Evolutionary conservation across 768 basidiomycete genomes (phyloP), one percentile per base, ranked within the genome.

Genomic region (Agaricus sinodeliciosus): DNA sequence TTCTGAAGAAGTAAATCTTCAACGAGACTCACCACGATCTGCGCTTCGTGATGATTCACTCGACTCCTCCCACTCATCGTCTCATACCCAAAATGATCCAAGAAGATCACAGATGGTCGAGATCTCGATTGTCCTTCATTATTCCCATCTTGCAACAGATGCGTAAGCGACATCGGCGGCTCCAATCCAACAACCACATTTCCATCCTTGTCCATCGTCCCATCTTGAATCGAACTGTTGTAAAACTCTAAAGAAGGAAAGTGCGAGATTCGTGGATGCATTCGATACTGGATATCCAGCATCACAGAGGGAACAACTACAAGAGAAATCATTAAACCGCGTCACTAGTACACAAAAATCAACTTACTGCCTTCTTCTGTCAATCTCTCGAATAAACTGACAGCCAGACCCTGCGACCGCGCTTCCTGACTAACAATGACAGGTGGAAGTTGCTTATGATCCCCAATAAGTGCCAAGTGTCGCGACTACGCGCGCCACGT

Each of bases 361-460:
- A 13, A 74, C 85, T 57, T 58, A 93, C 93, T 72, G 46, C 81
- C 76, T 75, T 91, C 87, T 61, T 86, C 79, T n/a, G 87, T 87
- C 49, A 97, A 71, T 35, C 94, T 75, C 66, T 97, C 94, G 58
- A 97, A 97, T 18, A 97, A 74, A 69, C 88, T 90, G 25, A 81
- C 77, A 11, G 82, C 84, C 15, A 96, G 72, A 1, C 91, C 91
- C 15, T 80, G 79, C 18, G 77, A 67, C 59, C 80, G 76, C 0
- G 92, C 94, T 63, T 90, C 82, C 18, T 76, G 74, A 56, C 87
- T 91, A 18, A 81, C 74, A 53, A 95, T 90, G 56, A 95, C 81
- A 0, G 94, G 92, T 7, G 94, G 92, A 9, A 97, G 75, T 64
- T 97, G 94, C 62, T 95, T 95, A 68, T 97, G 94, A 69, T 97